Conservation (phyloP, 306 rosid genomes). For the Aeschynomene evenia region DNA sequence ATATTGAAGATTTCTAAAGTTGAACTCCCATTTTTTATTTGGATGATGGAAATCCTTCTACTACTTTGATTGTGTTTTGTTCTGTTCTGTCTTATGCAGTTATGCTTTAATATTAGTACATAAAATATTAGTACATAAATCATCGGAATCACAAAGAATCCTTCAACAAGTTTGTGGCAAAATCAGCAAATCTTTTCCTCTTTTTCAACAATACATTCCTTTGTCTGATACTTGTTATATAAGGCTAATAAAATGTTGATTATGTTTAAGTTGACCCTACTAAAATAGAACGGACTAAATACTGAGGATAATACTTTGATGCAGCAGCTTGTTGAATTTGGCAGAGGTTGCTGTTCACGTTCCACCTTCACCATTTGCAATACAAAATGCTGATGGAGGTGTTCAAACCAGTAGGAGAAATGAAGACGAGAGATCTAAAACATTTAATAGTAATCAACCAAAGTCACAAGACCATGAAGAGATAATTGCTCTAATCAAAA, state of each 20-base stretch:
- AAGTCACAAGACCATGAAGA: conserved; percentile 48
- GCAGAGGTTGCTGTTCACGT: conserved; percentile 65
- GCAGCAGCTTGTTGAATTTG: conserved; percentile 77
- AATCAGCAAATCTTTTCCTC: not conserved
- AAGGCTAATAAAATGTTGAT: not conserved
- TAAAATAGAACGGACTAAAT: conserved; percentile 22
- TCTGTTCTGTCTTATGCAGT: not conserved
- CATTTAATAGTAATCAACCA: conserved; percentile 26
- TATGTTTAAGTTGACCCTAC: not conserved
- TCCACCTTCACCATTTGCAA: conserved; percentile 26
- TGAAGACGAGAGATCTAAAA: conserved; percentile 28
- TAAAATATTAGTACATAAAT: too few species aligned
- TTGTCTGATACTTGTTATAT: not conserved
- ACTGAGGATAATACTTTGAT: conserved; percentile 56
- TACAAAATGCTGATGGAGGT: conserved; percentile 27
- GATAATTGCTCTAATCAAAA: conserved; percentile 48
- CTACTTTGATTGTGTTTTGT: not conserved
- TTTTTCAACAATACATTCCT: not conserved
- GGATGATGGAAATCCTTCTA: not conserved
- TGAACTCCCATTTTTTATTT: not conserved
- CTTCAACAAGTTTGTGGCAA: not conserved
- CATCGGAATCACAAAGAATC: too few species aligned
- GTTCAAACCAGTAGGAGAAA: conserved; percentile 34
- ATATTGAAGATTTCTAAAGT: not conserved
- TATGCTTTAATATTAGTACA: not conserved